Base-by-base conservation (phyloP, 306 rosid genomes). In the Neltuma alba region DNA sequence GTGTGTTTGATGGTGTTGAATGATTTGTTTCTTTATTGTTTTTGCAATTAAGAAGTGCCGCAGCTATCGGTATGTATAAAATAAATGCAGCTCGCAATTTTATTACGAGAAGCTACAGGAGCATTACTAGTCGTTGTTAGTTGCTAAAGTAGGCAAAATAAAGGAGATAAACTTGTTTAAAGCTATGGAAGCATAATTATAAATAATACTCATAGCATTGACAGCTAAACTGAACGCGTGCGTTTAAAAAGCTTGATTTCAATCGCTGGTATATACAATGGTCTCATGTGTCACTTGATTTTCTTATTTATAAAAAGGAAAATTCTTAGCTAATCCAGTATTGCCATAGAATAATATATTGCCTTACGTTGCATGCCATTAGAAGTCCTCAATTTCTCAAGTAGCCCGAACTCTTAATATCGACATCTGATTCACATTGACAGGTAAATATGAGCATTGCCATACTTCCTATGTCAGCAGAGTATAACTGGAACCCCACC, bases 401-500 rank as follows among this genome's bases (percentile, higher is more conserved):
- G 12, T 77, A 42, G 67, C 60, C 45, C 69, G 48, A 76, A 66
- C 65, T 62, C 72, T 73, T 65, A 58, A 71, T 76, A 69, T 48
- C 70, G 66, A 45, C 34, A 74, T 58, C 10, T 77, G 7, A 76
- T 84, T 77, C 7, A 66, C 27, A 75, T 74, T 81, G 72, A 75
- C 90, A 94, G 97, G 99, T 94, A 80, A 95, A 95, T 79, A 95
- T 95, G 99, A 95, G 99, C 87, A 92, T 95, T 76, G 99, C 99
- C 37, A 95, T 92, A 83, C 99, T 95, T 85, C 99, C 99, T 12
- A 95, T 95, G 99, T 92, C 99, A 75, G 97, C 97, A 55, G 98
- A 95, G 83, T 91, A 75, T 80, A 82, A 88, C 44, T 95, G 99
- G 99, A 92, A 86, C 86, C 95, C 97, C 21, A 76, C 85, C 20